A percentile compares a stretch with the other conserved stretches of the same genome.
These are phyloP conservation scores for Passalora sequoiae DNA, from an alignment of 2,329 filamentous ascomycete genomes.

Conservation along the genomic window DNA sequence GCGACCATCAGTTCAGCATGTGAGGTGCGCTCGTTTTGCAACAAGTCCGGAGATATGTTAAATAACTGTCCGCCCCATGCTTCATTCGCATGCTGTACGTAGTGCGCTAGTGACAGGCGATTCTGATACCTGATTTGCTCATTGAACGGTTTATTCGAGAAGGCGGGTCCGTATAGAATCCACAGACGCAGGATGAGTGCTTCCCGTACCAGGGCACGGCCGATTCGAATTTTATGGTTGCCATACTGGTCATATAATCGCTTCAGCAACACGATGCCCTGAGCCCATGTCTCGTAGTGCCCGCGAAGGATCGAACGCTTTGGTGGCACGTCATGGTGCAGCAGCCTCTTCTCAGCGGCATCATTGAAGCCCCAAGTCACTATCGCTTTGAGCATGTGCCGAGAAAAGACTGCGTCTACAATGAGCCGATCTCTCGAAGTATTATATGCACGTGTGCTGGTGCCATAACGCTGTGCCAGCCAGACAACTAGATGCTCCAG, in stretches of 20 bases:
- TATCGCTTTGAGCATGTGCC: constrained; percentile 28
- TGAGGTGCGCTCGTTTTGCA: constrained; percentile 12
- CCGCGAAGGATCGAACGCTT: background rate
- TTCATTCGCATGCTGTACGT: constrained; percentile 30
- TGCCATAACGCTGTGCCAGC: constrained; percentile 39
- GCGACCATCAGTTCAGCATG: constrained; percentile 16
- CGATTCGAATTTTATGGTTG: constrained; percentile 21
- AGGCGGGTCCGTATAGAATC: constrained; percentile 34
- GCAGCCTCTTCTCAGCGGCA: constrained; percentile 14
- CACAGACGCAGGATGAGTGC: constrained; percentile 30
- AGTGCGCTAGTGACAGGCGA: constrained; percentile 24
- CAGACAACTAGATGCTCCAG: constrained; percentile 49
- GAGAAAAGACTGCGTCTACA: constrained; percentile 23
- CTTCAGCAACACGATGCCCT: constrained; percentile 29
- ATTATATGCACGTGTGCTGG: background rate
- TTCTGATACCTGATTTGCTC: constrained; percentile 19
- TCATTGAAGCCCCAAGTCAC: constrained; percentile 33
- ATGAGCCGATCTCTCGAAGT: too few species aligned
- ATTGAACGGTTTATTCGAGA: constrained; percentile 22
- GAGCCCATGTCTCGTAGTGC: constrained; percentile 25
- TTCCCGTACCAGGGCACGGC: constrained; percentile 13
- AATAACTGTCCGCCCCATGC: constrained; percentile 25
- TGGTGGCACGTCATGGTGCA: constrained; percentile 1
- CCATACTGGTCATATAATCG: constrained; percentile 24
- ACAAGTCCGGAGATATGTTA: constrained; percentile 12